Evolutionary conservation across 768 basidiomycete species (phyloP).

Genomic region (Mycena galopus): DNA sequence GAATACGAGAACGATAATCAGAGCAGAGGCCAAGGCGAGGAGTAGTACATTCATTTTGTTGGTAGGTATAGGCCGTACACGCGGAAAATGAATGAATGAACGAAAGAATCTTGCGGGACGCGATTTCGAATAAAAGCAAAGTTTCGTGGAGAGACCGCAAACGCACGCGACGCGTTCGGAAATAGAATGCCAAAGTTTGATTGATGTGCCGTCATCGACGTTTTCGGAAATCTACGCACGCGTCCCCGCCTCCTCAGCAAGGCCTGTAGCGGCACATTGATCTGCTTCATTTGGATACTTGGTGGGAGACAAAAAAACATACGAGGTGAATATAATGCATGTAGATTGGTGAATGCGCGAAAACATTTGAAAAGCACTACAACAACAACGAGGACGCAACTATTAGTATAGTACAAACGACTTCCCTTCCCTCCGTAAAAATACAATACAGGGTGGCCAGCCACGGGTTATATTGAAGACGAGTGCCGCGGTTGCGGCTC

Average conservation of each 20-base stretch:
- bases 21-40: constrained; percentile 1
- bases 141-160: too few species aligned
- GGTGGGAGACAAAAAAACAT: constrained; percentile 48
- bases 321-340: constrained; percentile 31
- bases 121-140: too few species aligned
- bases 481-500: constrained; percentile 38
- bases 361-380: constrained; percentile 28
- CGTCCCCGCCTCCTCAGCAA: too few species aligned
- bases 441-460: constrained; percentile 29
- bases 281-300: constrained; percentile 40
- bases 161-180: too few species aligned
- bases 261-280: constrained; percentile 38
- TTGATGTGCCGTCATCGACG: too few species aligned
- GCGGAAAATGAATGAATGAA: too few species aligned
- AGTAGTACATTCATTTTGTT: constrained; percentile 20
- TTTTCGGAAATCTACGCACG: too few species aligned
- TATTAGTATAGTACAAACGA: constrained; percentile 9
- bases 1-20: constrained; percentile 13
- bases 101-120: too few species aligned
- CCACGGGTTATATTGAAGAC: constrained; percentile 9
- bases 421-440: constrained; percentile 17
- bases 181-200: too few species aligned
- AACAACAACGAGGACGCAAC: not conserved
- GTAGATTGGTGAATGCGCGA: not conserved
- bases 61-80: too few species aligned